Evolutionary conservation across 495 filamentous ascomycete species (phyloP).

Genomic region (Trichoderma parareesei): DNA sequence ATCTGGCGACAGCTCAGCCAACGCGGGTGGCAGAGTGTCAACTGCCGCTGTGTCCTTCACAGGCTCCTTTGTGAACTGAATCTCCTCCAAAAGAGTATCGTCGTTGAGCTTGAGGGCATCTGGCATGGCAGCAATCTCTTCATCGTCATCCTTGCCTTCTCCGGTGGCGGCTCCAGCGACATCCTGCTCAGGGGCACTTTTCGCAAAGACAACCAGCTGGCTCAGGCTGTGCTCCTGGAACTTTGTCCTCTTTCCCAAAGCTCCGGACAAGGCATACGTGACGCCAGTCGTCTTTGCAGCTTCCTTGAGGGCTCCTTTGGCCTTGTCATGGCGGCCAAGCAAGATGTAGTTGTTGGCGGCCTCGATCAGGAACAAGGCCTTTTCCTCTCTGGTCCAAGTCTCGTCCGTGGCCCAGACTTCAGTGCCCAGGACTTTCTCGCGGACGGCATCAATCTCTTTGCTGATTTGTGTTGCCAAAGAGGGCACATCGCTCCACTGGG

Average conservation of each 20-base stretch:
- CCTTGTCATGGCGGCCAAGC: constrained; percentile 72
- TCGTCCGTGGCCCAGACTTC: constrained; percentile 13
- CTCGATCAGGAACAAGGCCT: constrained; percentile 66
- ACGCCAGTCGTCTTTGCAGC: constrained; percentile 60
- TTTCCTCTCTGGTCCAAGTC: constrained; percentile 30
- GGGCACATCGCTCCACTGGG: constrained; percentile 42
- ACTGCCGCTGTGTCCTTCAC: constrained; percentile 35
- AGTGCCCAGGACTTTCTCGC: constrained; percentile 31
- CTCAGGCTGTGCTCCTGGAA: constrained; percentile 85
- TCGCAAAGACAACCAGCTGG: constrained; percentile 86
- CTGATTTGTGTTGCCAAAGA: constrained; percentile 42
- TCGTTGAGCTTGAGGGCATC: constrained; percentile 72
- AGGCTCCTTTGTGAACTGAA: constrained; percentile 60
- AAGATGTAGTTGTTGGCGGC: constrained; percentile 76
- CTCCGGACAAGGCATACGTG: constrained; percentile 76
- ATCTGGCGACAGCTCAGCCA: constrained; percentile 61
- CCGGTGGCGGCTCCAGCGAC: not conserved
- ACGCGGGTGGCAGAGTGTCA: constrained; percentile 42
- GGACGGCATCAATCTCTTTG: constrained; percentile 36
- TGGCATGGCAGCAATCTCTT: constrained; percentile 34
- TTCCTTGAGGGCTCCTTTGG: constrained; percentile 56
- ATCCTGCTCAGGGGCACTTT: constrained; percentile 41
- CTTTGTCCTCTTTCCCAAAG: constrained; percentile 82
- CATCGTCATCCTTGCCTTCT: constrained; percentile 2
- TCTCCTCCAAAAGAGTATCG: constrained; percentile 83